These are phyloP conservation scores for Rhodamnia rubescens DNA, from an alignment of 345 rosid species.

Conservation along the genomic window DNA sequence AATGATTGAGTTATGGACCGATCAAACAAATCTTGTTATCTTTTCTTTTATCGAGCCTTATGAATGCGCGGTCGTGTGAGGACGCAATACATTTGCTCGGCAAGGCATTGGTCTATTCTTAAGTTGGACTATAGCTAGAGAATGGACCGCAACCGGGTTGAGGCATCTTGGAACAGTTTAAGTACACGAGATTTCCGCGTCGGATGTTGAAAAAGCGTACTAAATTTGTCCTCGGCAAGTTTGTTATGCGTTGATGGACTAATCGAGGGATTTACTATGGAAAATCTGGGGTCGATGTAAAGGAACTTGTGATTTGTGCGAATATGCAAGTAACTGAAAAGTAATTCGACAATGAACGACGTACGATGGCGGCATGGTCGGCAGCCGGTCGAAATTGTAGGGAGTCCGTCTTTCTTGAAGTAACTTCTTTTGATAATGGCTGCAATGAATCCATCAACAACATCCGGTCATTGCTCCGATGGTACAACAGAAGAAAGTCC, in stretches of 20 bases:
- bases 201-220: neutral
- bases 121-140: neutral
- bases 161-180: neutral
- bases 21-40: neutral
- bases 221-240: neutral
- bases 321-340: neutral
- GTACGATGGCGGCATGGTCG: neutral
- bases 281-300: neutral
- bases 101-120: neutral
- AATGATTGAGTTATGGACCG: no score
- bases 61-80: neutral
- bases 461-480: neutral
- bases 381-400: no score
- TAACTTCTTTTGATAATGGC: neutral
- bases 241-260: neutral
- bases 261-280: neutral
- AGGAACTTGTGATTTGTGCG: neutral
- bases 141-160: neutral
- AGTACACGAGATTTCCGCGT: fast-evolving
- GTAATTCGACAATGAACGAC: neutral
- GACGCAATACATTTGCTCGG: neutral
- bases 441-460: neutral
- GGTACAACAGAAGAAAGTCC: neutral
- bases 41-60: neutral
- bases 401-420: neutral